Conservation (phyloP, 768 basidiomycete genomes). For the Leccinum ochraceum region DNA sequence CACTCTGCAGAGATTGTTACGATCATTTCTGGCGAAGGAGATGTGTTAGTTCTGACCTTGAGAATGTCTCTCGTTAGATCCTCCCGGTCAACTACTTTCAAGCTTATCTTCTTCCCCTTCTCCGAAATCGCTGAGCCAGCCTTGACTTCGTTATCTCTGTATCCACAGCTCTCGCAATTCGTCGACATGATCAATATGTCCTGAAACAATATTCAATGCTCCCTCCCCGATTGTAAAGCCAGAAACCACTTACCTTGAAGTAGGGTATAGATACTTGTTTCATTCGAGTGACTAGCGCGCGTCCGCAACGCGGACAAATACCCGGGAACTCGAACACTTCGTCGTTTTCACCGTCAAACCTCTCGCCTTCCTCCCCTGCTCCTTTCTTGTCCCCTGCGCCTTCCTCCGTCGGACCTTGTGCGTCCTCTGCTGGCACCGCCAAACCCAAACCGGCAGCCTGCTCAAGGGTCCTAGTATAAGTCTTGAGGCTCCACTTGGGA, state of each 20-base stretch:
- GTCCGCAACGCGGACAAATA: slow-evolving; percentile 85
- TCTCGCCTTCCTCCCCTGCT: slow-evolving; percentile 18
- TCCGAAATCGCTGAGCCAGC: slow-evolving; percentile 88
- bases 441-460: slow-evolving; percentile 85
- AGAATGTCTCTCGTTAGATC: slow-evolving; percentile 92
- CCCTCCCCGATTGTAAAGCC: background rate
- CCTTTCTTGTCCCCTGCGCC: slow-evolving; percentile 2
- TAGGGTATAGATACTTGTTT: slow-evolving; percentile 97
- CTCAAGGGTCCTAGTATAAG: slow-evolving; percentile 74
- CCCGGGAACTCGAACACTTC: slow-evolving; percentile 91
- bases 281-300: slow-evolving; percentile 84
- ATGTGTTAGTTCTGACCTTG: slow-evolving; percentile 58
- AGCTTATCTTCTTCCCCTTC: slow-evolving; percentile 81
- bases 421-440: slow-evolving; percentile 48
- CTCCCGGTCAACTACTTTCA: slow-evolving; percentile 90
- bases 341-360: slow-evolving; percentile 56
- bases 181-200: slow-evolving; percentile 98
- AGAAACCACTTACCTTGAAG: slow-evolving; percentile 68
- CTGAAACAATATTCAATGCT: slow-evolving; percentile 39
- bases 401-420: background rate
- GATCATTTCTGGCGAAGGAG: background rate
- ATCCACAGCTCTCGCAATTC: slow-evolving; percentile 93
- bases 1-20: slow-evolving; percentile 61
- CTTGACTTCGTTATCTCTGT: slow-evolving; percentile 97
- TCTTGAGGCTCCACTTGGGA: slow-evolving; percentile 88